These are phyloP conservation scores for Tuber borchii DNA, from an alignment of 495 filamentous ascomycete genomes.

Conservation along the genomic window DNA sequence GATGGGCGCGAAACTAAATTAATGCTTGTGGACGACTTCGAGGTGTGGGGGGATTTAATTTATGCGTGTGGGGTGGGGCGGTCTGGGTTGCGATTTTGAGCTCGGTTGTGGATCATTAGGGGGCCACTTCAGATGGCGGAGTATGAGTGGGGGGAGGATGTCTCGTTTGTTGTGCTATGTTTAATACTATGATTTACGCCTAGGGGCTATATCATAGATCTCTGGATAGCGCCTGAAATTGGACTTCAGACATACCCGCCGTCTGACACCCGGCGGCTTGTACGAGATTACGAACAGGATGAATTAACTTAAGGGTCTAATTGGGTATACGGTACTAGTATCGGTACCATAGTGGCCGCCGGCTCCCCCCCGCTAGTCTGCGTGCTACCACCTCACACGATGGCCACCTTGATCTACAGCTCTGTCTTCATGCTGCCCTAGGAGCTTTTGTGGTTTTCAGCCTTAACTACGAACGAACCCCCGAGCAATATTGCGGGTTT, in stretches of 20 bases:
- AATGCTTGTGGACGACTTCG: not conserved
- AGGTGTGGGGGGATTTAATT: not conserved
- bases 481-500: conserved; percentile 63
- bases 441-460: not conserved
- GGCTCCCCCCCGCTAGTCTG: not conserved
- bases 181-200: not conserved
- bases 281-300: not conserved
- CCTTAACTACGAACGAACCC: conserved; percentile 39
- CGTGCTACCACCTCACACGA: not conserved
- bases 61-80: not conserved
- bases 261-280: not conserved
- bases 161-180: not conserved
- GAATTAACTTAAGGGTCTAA: not conserved
- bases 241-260: not conserved
- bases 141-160: not conserved
- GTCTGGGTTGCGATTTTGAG: not conserved
- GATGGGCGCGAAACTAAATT: not conserved
- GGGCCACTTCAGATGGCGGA: not conserved
- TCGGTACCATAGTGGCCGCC: not conserved
- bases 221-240: not conserved
- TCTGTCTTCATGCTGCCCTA: not conserved
- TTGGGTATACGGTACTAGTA: not conserved
- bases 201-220: not conserved
- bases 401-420: not conserved
- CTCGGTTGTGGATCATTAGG: not conserved